These are phyloP conservation scores for Coleophoma eucalyptorum DNA, from an alignment of 2,329 filamentous ascomycete species.

Conservation along the genomic window DNA sequence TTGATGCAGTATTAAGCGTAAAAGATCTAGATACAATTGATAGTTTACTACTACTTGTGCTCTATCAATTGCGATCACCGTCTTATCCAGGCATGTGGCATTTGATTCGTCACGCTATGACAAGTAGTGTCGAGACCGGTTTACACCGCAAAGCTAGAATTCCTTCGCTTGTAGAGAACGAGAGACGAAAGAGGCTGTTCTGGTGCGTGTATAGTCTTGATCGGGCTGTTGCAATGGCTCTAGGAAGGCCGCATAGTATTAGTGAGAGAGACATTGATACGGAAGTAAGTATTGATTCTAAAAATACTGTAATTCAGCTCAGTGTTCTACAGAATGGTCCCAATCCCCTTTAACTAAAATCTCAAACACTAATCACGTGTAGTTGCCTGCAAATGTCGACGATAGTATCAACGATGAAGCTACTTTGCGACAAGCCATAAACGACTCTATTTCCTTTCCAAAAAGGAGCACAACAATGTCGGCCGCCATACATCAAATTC, in stretches of 20 bases:
- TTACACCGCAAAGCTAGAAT: constrained; percentile 6
- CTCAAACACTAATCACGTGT: not conserved
- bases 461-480: not conserved
- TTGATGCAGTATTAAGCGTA: constrained; percentile 1
- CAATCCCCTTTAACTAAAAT: too few species aligned
- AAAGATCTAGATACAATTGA: constrained; percentile 1
- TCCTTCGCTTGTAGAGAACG: constrained; percentile 10
- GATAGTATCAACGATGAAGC: not conserved
- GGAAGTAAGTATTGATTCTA: constrained; percentile 10
- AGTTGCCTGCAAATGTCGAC: not conserved
- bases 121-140: constrained; percentile 11
- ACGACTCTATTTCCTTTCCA: not conserved
- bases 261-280: constrained; percentile 28
- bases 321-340: too few species aligned
- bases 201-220: constrained; percentile 31
- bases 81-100: constrained; percentile 2
- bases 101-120: constrained; percentile 2
- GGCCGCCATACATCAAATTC: not conserved
- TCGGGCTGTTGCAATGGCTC: constrained; percentile 25
- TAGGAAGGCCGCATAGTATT: constrained; percentile 30
- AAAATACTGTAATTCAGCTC: not conserved
- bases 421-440: not conserved
- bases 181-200: constrained; percentile 27
- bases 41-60: not conserved
- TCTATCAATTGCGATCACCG: constrained; percentile 2